These are phyloP conservation scores for Pterocarpus santalinus DNA, from an alignment of 306 rosid species.

Conservation along the genomic window DNA sequence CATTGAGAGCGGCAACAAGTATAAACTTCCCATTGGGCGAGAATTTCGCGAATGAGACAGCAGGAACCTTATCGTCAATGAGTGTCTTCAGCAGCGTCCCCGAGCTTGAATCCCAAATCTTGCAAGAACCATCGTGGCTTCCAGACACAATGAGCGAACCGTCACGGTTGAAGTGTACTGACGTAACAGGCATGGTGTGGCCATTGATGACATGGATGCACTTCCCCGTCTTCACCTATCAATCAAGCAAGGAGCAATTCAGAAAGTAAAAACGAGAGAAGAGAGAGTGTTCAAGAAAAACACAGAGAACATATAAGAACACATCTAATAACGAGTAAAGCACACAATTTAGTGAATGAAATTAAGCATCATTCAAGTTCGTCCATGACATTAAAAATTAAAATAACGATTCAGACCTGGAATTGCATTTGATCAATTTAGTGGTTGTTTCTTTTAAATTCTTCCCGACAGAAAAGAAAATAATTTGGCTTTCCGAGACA, in stretches of 20 bases:
- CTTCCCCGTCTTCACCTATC: slow-evolving; percentile 76
- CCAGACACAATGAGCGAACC: slow-evolving; percentile 88
- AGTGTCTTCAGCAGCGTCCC: slow-evolving; percentile 70
- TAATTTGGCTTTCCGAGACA: too few relatives aligned
- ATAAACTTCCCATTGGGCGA: slow-evolving; percentile 95
- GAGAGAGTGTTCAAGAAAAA: background rate
- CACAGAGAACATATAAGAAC: too few relatives aligned
- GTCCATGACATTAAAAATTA: too few relatives aligned
- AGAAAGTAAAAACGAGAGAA: background rate
- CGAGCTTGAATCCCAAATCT: slow-evolving; percentile 79
- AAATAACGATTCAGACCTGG: too few relatives aligned
- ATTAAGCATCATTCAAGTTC: too few relatives aligned
- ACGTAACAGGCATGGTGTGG: slow-evolving; percentile 85
- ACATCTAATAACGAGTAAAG: too few relatives aligned
- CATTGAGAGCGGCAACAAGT: slow-evolving; percentile 90
- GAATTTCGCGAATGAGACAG: slow-evolving; percentile 86
- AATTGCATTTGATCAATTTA: too few relatives aligned
- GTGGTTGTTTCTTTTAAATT: too few relatives aligned
- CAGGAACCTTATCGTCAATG: slow-evolving; percentile 78
- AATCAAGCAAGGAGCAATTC: background rate
- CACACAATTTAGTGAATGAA: too few relatives aligned
- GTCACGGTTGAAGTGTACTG: slow-evolving; percentile 87
- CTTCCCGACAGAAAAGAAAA: too few relatives aligned
- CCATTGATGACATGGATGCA: slow-evolving; percentile 68
- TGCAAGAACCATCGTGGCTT: slow-evolving; percentile 92